phyloP scores from a whole-genome alignment of 2,329 filamentous ascomycete genomes.

The Thelonectria rubi region DNA sequence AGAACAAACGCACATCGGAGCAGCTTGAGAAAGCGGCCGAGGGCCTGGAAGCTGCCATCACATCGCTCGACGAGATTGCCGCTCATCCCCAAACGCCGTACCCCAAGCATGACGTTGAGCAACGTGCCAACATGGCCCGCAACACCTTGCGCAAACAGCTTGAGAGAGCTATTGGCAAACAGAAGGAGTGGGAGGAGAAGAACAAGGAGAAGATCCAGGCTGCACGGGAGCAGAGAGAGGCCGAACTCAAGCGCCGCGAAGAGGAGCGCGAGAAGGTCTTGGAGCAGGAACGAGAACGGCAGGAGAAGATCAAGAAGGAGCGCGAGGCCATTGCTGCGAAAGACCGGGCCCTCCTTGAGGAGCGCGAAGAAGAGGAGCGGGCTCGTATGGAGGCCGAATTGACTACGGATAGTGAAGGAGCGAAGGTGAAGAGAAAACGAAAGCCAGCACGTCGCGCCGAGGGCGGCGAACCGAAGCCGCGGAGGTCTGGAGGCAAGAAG shows the following conservation, averaged over 20 bases:
- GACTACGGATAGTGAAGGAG: constrained; percentile 83
- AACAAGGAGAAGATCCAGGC: constrained; percentile 88
- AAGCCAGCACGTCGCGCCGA: constrained; percentile 54
- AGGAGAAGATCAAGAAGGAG: constrained; percentile 86
- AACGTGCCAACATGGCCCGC: constrained; percentile 95
- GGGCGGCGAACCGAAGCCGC: constrained; percentile 54
- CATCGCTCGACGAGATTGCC: constrained; percentile 71
- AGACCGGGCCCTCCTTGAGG: constrained; percentile 76
- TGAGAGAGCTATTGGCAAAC: constrained; percentile 82
- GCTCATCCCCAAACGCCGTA: constrained; percentile 78
- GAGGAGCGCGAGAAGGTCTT: constrained; percentile 75
- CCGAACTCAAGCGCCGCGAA: constrained; percentile 80
- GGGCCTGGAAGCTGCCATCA: constrained; percentile 87
- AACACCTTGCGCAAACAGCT: constrained; percentile 95
- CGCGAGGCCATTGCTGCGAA: constrained; percentile 81
- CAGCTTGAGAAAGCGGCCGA: constrained; percentile 83
- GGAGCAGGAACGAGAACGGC: constrained; percentile 75
- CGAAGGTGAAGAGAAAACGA: constrained; percentile 82
- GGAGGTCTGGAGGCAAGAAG: constrained; percentile 56
- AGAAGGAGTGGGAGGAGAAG: constrained; percentile 91
- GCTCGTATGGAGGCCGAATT: constrained; percentile 71
- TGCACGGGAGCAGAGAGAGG: constrained; percentile 81
- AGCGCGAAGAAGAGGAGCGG: constrained; percentile 56
- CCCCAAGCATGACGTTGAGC: constrained; percentile 88
- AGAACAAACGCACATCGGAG: constrained; percentile 78